Conservation (phyloP, 2,329 filamentous ascomycete species). For the Fusarium longipes region DNA sequence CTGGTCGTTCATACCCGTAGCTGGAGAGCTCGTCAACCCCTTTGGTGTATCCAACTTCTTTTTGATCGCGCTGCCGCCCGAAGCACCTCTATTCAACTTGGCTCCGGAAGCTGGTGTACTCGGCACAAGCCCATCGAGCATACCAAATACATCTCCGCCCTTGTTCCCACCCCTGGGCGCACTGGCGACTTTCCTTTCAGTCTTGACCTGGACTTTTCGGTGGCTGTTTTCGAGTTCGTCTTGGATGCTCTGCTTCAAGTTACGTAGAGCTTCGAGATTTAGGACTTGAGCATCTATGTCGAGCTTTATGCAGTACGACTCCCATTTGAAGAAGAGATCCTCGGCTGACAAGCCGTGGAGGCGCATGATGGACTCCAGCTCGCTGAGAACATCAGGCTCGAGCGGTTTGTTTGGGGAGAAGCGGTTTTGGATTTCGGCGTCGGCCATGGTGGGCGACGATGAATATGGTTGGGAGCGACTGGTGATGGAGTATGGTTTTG, state of each 20-base stretch:
- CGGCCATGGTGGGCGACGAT: conserved; percentile 50
- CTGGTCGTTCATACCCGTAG: conserved; percentile 49
- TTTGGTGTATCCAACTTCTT: conserved; percentile 49
- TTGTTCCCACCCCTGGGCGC: conserved; percentile 70
- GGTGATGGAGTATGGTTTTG: neutral
- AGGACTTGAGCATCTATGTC: conserved; percentile 78
- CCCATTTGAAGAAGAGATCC: conserved; percentile 98
- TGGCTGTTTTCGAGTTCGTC: conserved; percentile 83
- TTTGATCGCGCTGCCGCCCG: conserved; percentile 48
- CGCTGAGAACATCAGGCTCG: conserved; percentile 79
- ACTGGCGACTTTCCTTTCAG: conserved; percentile 70
- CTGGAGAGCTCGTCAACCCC: conserved; percentile 50
- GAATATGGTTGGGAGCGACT: neutral
- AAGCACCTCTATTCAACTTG: conserved; percentile 55
- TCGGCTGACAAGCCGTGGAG: conserved; percentile 84
- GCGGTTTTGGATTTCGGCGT: conserved; percentile 48
- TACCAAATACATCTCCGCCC: conserved; percentile 80
- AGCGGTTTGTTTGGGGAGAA: conserved; percentile 62
- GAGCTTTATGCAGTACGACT: conserved; percentile 97
- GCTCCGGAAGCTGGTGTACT: conserved; percentile 64
- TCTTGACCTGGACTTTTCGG: conserved; percentile 71
- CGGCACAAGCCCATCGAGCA: conserved; percentile 79
- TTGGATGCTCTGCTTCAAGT: conserved; percentile 88
- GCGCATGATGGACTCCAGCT: conserved; percentile 87
- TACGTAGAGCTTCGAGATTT: conserved; percentile 75